Base-by-base conservation (phyloP, 306 rosid genomes). In the Citrullus amarus region DNA sequence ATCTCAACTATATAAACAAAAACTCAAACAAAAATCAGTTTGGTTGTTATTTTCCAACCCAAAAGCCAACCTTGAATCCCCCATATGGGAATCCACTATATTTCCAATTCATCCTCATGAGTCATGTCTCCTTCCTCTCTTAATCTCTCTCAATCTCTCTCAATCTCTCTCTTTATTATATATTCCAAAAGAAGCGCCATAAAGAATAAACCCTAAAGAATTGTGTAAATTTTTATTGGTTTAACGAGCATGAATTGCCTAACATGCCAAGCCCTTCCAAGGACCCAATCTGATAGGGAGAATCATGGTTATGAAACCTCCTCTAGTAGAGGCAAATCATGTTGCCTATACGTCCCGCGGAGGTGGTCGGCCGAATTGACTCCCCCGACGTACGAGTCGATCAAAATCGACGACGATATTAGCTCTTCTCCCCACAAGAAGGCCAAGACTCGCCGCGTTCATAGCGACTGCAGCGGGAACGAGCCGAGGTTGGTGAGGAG, bases 211-310 rank as follows among this genome's bases (percentile, higher is more conserved):
- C 25, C 59, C 66, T 28, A 25, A 20, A 25, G 3, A 10, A 58
- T 59, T 25, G 34, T 25, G 1, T 6, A 18, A 16, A 1, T 55
- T 55, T 20, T 17, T 16, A n/a, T 62, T 28, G 18, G 7, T 28
- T 28, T 62, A 13, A 90, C 90, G 98, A 87, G 82, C 80, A 91
- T 94, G 67, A 90, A 80, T 68, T 94, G 96, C 87, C 87, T 94
- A 8, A 61, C 82, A 34, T 86, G 94, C 75, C 88, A 81, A n/a
- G 48, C 70, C 17, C 78, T 88, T 20, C 81, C 75, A 10, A 90
- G 89, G 78, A 83, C 91, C 73, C 91, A 84, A 46, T 82, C 89
- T 2, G 88, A 79, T 8, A 77, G 18, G 55, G 85, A 84, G 7
- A 3, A 77, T 10, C 1, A 18, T 30, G 4, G 5, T 20, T 76